A percentile compares a stretch with the other conserved stretches of the same genome.
These are phyloP conservation scores for Ophiostoma montium DNA, from an alignment of 2,329 filamentous ascomycete species.

Conservation along the genomic window DNA sequence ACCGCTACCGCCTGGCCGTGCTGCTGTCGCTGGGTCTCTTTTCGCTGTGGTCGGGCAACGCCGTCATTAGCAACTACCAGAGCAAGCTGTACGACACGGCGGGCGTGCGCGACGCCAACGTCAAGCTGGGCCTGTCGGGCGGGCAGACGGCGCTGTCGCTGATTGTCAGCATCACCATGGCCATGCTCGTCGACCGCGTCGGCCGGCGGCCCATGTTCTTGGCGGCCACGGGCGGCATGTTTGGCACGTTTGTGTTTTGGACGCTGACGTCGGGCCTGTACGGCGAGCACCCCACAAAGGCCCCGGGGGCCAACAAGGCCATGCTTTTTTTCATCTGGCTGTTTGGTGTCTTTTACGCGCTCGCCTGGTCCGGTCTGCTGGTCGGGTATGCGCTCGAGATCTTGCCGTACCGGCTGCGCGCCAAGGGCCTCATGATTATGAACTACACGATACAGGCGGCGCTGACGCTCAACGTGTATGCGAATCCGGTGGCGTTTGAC, in stretches of 20 bases:
- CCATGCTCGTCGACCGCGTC: conserved; percentile 10
- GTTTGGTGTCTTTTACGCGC: conserved; percentile 21
- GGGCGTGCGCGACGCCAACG: conserved; percentile 17
- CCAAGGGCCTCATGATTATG: conserved; percentile 12
- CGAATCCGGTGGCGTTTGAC: conserved; percentile 14
- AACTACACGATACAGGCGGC: conserved; percentile 7
- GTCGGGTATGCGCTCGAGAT: conserved; percentile 26
- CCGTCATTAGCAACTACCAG: conserved; percentile 22
- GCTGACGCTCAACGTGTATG: conserved; percentile 12
- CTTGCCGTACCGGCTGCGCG: conserved; percentile 9
- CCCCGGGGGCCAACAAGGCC: conserved; percentile 6
- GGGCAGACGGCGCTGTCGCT: conserved; percentile 20
- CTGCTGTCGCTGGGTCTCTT: conserved; percentile 9
- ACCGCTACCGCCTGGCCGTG: conserved; percentile 12
- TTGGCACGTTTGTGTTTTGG: conserved; percentile 9
- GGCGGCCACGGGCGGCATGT: conserved; percentile 10
- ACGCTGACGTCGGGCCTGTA: conserved; percentile 25
- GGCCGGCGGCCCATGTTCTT: conserved; percentile 17
- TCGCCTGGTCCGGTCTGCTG: conserved; percentile 21
- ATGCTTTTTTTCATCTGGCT: conserved; percentile 10
- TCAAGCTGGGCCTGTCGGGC: conserved; percentile 15
- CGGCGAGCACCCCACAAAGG: conserved; percentile 40
- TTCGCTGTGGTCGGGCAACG: conserved; percentile 13
- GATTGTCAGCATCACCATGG: conserved; percentile 19
- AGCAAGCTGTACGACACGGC: conserved; percentile 19